Conservation (phyloP, 2,329 filamentous ascomycete species). For the Colletotrichum spaethianum region DNA sequence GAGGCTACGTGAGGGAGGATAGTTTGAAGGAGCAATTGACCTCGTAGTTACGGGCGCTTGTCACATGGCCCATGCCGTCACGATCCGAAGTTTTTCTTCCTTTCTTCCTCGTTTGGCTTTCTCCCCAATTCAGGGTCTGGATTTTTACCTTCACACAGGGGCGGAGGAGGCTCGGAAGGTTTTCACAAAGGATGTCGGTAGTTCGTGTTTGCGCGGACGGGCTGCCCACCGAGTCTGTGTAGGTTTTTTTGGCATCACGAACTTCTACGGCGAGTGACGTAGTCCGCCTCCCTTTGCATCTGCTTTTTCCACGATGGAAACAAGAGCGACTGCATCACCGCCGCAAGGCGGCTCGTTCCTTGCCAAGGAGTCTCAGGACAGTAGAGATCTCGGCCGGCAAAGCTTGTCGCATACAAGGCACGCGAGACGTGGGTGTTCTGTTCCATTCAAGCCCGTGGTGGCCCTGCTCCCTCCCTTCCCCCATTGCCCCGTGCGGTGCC, state of each 20-base stretch:
- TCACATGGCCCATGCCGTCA: neutral
- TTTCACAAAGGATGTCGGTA: neutral
- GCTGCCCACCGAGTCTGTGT: neutral
- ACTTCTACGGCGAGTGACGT: neutral
- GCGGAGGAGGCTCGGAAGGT: neutral
- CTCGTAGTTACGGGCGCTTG: neutral
- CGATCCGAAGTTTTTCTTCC: neutral
- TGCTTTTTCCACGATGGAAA: neutral
- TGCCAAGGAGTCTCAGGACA: neutral
- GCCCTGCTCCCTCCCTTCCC: neutral
- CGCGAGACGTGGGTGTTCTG: neutral
- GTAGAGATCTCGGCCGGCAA: neutral
- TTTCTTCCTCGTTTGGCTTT: neutral
- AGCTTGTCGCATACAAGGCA: neutral
- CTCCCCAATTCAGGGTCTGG: neutral
- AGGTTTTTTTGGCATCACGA: neutral
- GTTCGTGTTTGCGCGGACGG: neutral
- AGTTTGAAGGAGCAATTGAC: neutral
- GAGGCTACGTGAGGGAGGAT: neutral
- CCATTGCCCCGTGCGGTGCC: neutral
- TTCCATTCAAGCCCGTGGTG: neutral
- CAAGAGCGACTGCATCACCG: neutral
- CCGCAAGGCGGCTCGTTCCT: neutral
- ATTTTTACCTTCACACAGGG: neutral
- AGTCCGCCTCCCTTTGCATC: neutral